Base-by-base conservation (phyloP, 208 protist genomes). In the Crithidia expoeki region DNA sequence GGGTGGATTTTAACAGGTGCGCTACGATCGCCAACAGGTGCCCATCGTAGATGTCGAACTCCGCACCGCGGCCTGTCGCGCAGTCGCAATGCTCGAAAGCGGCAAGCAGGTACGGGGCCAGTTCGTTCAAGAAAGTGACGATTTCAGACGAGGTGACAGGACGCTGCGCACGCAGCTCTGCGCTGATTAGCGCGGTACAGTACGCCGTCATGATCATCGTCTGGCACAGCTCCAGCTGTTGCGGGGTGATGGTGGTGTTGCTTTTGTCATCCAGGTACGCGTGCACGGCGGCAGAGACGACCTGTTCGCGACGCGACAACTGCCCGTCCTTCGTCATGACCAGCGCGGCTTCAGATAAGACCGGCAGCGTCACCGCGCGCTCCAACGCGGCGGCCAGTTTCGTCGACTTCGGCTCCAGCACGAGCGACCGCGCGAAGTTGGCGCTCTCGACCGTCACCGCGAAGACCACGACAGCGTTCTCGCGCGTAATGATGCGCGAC, bases 381-480 rank as follows among this genome's bases (percentile, higher is more conserved):
- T 87, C 87, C 33, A 88, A 69, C 23, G 67, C 80, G 46, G 34
- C 47, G 10, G 85, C 90, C 28, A 93, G 71, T 53, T 64, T 65
- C 28, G 60, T 74, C 21, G 80, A 78, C 27, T 70, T 76, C 23
- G 61, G 52, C 50, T 84, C 77, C 30, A 96, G 69, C 65, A 76
- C 64, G n/a, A 91, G 65, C 49, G 86, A 80, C 28, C 84, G 80
- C 2, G 86, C 81, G 53, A 93, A 93, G 51, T 79, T 72, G 36
- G 60, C 21, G 59, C 88, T 90, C 70, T 87, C 76, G 12, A 86
- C 84, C 16, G 76, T 81, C 19, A 95, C 83, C 17, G 86, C 85
- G 68, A 97, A 97, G 27, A 90, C 88, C 27, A 95, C 69, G 46
- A 95, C 74, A 21, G 85, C 86, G 66, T 94, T 94, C 64, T 97